phyloP scores from a whole-genome alignment of 1,284 basidiomycete genomes.

The Fomitopsis pinicola region DNA sequence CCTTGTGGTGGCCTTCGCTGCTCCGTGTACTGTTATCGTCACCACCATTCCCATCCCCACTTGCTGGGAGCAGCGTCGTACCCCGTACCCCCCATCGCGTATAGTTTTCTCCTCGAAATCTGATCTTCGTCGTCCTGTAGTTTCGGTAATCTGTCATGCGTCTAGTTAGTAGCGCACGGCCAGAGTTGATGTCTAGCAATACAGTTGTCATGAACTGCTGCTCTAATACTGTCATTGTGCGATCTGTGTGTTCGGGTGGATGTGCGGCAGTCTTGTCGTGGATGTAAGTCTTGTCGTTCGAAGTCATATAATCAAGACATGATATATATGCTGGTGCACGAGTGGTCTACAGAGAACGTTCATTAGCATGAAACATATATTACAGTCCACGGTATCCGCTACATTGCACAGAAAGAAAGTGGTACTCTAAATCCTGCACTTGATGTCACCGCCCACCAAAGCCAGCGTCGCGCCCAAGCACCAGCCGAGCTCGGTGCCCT shows the following conservation, averaged over 20 bases:
- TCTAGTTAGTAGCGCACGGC: conserved; percentile 1
- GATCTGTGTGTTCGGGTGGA: no score
- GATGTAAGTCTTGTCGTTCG: no score
- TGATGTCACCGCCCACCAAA: conserved; percentile 61
- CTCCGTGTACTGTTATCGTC: conserved; percentile 33
- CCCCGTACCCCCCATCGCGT: conserved; percentile 23
- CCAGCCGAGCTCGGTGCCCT: conserved; percentile 95
- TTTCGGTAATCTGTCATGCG: conserved; percentile 3
- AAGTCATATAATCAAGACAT: background rate
- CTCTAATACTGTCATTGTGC: no score
- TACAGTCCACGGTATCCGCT: background rate
- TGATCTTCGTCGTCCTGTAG: background rate
- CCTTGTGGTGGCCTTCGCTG: conserved; percentile 38
- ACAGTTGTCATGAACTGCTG: no score
- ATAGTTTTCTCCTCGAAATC: background rate
- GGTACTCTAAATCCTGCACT: conserved; percentile 35
- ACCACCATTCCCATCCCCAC: conserved; percentile 31
- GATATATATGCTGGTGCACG: background rate
- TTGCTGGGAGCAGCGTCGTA: conserved; percentile 50
- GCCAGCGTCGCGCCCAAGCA: conserved; percentile 82
- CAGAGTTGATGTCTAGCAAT: background rate
- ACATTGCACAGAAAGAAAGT: background rate
- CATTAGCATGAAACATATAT: background rate
- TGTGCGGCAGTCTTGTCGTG: no score
- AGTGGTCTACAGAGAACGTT: background rate